These are phyloP conservation scores for Rosa multiflora DNA, from an alignment of 306 rosid genomes.

Conservation along the genomic window DNA sequence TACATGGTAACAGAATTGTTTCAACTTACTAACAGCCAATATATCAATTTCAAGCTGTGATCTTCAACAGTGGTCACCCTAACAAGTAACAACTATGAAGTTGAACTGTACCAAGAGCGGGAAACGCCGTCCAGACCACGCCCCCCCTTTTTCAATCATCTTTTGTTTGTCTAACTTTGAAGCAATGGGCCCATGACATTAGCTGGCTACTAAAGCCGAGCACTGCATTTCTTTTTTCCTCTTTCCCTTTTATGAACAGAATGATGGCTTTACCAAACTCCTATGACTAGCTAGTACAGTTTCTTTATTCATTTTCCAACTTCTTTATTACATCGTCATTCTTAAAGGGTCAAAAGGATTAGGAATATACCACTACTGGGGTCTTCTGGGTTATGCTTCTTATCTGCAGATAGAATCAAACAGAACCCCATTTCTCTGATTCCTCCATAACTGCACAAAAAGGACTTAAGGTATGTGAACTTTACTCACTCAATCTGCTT, in stretches of 20 bases:
- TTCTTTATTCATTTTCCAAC: constrained; percentile 4
- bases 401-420: constrained; percentile 4
- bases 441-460: neutral
- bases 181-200: constrained; percentile 6
- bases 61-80: neutral
- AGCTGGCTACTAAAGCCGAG: neutral
- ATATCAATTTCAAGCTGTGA: neutral
- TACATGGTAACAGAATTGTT: neutral
- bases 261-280: constrained; percentile 6
- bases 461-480: neutral
- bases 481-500: constrained; percentile 1
- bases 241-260: neutral
- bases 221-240: neutral
- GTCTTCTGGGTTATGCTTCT: constrained; percentile 1
- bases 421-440: neutral
- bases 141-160: neutral
- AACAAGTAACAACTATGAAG: neutral
- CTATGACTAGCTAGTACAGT: neutral
- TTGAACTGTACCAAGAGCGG: neutral
- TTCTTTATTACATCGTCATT: constrained; percentile 9
- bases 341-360: constrained; percentile 8
- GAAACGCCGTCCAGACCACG: neutral
- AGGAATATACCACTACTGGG: constrained; percentile 9
- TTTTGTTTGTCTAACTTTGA: neutral
- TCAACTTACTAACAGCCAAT: neutral